phyloP scores from a whole-genome alignment of 352 stramenopile species.

The Globisporangium recalcitrans region DNA sequence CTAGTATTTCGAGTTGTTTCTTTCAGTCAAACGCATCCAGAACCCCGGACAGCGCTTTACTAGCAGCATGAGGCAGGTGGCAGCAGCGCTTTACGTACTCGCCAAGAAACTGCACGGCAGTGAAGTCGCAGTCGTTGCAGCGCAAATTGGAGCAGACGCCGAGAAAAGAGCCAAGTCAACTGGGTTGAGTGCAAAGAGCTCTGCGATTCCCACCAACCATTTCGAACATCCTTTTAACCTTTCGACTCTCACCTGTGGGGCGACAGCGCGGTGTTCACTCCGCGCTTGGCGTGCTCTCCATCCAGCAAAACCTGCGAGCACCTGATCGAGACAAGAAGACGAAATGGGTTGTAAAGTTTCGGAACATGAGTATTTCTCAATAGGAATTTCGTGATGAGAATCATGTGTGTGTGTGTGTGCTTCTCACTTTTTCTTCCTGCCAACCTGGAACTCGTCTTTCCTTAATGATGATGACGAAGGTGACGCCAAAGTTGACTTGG shows the following conservation, averaged over 20 bases:
- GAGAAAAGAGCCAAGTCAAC: background rate
- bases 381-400: background rate
- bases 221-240: background rate
- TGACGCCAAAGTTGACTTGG: background rate
- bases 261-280: constrained; percentile 50
- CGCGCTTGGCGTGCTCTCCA: constrained; percentile 49
- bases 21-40: background rate
- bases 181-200: constrained; percentile 1
- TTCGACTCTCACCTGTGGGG: constrained; percentile 44
- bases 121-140: constrained; percentile 84
- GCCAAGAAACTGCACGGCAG: constrained; percentile 64
- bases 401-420: background rate
- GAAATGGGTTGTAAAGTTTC: background rate
- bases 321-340: constrained; percentile 18
- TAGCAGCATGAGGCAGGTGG: background rate
- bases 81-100: constrained; percentile 33
- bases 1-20: constrained; percentile 16
- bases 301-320: constrained; percentile 52
- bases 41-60: background rate
- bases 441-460: constrained; percentile 30
- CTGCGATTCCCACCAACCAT: background rate
- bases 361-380: background rate
- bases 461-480: constrained; percentile 16
- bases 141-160: constrained; percentile 66
- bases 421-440: constrained; percentile 56